A percentile compares a stretch with the other conserved stretches of the same genome.
Evolutionary conservation across 2,329 filamentous ascomycete genomes (phyloP).

Genomic region (Fusarium humuli): DNA sequence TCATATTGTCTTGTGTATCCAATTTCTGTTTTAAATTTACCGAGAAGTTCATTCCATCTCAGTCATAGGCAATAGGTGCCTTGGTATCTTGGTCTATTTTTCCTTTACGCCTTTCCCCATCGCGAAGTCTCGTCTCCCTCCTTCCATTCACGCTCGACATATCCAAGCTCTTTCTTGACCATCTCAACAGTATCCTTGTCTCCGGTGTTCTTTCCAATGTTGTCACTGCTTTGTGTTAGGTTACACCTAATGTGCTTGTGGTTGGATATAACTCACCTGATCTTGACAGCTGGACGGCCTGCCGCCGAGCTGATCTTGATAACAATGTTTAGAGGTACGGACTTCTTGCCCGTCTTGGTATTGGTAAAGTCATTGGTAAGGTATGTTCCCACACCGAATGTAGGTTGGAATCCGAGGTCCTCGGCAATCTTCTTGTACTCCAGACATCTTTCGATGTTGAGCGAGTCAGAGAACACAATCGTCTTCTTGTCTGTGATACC

Average conservation of each 20-base stretch:
- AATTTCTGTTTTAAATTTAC: neutral
- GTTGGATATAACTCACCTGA: conserved; percentile 63
- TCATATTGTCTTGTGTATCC: neutral
- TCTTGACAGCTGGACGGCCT: conserved; percentile 87
- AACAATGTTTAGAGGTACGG: conserved; percentile 93
- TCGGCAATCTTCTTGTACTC: conserved; percentile 90
- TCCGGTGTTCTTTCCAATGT: conserved; percentile 93
- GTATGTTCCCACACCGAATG: conserved; percentile 95
- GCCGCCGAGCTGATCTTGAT: conserved; percentile 92
- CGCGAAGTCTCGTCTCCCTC: conserved; percentile 85
- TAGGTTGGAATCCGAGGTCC: conserved; percentile 81
- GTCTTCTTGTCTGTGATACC: conserved; percentile 84
- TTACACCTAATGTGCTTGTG: fast-evolving
- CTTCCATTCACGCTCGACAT: conserved; percentile 85
- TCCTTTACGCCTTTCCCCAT: conserved; percentile 70
- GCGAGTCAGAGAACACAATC: conserved; percentile 94
- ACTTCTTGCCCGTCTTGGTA: conserved; percentile 80
- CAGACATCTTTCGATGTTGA: conserved; percentile 90
- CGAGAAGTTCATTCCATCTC: neutral
- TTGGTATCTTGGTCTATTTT: conserved; percentile 35
- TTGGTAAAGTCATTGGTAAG: conserved; percentile 94
- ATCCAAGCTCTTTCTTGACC: conserved; percentile 88
- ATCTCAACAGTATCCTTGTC: conserved; percentile 80
- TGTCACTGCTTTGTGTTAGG: conserved; percentile 66
- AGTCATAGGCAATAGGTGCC: conserved; percentile 3